Conservation (phyloP, 305 asterid genomes). For the Rubia peregrina region DNA sequence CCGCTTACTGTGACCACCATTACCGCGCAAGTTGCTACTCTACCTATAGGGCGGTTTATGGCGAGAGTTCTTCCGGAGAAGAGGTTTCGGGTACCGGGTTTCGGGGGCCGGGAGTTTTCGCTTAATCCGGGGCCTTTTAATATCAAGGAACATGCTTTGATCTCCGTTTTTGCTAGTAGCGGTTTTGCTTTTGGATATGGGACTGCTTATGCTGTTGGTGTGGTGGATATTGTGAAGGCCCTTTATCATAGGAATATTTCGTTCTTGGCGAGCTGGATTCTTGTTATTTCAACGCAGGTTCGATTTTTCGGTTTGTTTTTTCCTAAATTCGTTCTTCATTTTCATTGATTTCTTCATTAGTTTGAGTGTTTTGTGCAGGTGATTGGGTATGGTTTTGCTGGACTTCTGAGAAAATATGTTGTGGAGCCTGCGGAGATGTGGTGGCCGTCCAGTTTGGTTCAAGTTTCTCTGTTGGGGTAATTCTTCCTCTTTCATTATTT, state of each 20-base stretch:
- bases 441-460: conserved; percentile 80
- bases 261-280: conserved; percentile 36
- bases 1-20: conserved; percentile 28
- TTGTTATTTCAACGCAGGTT: conserved; percentile 74
- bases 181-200: conserved; percentile 33
- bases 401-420: conserved; percentile 60
- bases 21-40: conserved; percentile 30
- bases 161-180: conserved; percentile 36
- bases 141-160: conserved; percentile 35
- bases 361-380: conserved; percentile 29
- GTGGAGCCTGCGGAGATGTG: conserved; percentile 85
- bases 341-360: background rate
- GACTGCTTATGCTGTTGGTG: conserved; percentile 33
- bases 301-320: background rate
- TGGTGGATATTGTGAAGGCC: conserved; percentile 29
- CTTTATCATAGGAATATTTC: conserved; percentile 32
- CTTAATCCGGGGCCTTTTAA: conserved; percentile 41
- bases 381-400: conserved; percentile 89
- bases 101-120: conserved; percentile 23
- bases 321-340: background rate
- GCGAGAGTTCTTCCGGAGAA: conserved; percentile 26
- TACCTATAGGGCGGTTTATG: conserved; percentile 33
- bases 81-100: conserved; percentile 19
- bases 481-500: too few species aligned
- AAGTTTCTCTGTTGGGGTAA: conserved; percentile 82